Evolutionary conservation across 768 basidiomycete genomes (phyloP), one percentile per base, ranked within the genome.

Genomic region (Boletus insuetus): DNA sequence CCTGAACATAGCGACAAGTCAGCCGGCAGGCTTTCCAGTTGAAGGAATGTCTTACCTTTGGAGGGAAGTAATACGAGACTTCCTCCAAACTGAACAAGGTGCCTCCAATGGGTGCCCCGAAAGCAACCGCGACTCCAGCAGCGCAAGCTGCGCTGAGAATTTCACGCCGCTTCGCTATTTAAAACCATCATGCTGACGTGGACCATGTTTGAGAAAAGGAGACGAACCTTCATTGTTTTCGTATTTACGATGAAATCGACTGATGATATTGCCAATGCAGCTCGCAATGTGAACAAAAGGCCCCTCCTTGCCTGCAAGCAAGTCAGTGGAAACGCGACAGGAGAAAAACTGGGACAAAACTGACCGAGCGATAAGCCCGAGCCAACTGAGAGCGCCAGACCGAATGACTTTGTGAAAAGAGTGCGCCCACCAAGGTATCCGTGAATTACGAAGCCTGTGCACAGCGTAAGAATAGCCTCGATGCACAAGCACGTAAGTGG

Each of bases 71-170:
- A 69, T 96, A 96, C 5, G 89, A 91, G 7, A 96, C 94, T 70
- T 98, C 96, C 71, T 98, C 96, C 60, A 98, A 73, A 59, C 92
- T 92, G 70, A 96, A 96, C 49, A 96, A 69, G 1, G 91, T 93
- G 13, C 94, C 93, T 22, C 93, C 96, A 44, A 99, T 91, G 1
- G 97, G 97, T 0, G 96, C 95, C 44, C 96, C 96, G 66, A 98
- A 98, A 0, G 95, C 92, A 24, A 98, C 96, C 7, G 96, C 91
- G 12, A 99, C 97, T 29, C 97, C 97, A 22, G 97, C 97, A 7
- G 96, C 97, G 68, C 94, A 92, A 29, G 95, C 94, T 12, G 97
- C 97, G 57, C 91, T 94, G 37, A 99, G 75, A 51, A 99, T 86
- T 74, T 98, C 97, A 46, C 97, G 85, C 43, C 95, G 82, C 69